A percentile compares a stretch with the other conserved stretches of the same genome.
phyloP scores from a whole-genome alignment of 2,329 filamentous ascomycete species.

The Aschersonia sp. region DNA sequence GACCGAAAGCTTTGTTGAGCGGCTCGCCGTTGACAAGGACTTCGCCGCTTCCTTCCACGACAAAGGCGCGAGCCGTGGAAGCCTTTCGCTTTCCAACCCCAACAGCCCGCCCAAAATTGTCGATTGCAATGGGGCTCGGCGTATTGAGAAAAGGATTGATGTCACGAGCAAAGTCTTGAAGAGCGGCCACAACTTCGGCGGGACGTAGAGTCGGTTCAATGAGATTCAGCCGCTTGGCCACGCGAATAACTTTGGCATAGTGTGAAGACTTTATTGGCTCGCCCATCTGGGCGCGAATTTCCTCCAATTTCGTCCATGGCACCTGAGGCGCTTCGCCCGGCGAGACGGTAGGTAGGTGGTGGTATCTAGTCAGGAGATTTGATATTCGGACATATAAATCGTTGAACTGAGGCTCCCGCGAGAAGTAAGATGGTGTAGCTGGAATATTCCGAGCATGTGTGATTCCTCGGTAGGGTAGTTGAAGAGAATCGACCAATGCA shows the following conservation, averaged over 20 bases:
- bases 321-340: conserved; percentile 54
- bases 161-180: conserved; percentile 59
- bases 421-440: conserved; percentile 87
- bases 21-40: conserved; percentile 80
- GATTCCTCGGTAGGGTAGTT: conserved; percentile 16
- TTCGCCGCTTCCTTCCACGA: conserved; percentile 89
- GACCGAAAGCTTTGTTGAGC: conserved; percentile 68
- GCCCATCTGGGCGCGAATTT: conserved; percentile 58
- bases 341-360: conserved; percentile 55
- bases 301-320: conserved; percentile 65
- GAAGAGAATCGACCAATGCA: conserved; percentile 9
- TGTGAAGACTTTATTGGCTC: conserved; percentile 64
- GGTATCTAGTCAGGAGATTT: conserved; percentile 56
- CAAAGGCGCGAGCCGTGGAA: conserved; percentile 68
- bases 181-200: conserved; percentile 45
- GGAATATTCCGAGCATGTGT: conserved; percentile 62
- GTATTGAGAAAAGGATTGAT: conserved; percentile 56
- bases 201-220: conserved; percentile 74
- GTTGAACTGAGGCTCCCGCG: conserved; percentile 69
- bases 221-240: conserved; percentile 68
- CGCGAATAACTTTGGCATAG: conserved; percentile 61
- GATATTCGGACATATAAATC: conserved; percentile 68
- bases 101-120: conserved; percentile 63
- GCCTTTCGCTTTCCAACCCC: conserved; percentile 80
- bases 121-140: conserved; percentile 50